Evolutionary conservation across 2,329 filamentous ascomycete species (phyloP).

Genomic region (Colletotrichum sp.): DNA sequence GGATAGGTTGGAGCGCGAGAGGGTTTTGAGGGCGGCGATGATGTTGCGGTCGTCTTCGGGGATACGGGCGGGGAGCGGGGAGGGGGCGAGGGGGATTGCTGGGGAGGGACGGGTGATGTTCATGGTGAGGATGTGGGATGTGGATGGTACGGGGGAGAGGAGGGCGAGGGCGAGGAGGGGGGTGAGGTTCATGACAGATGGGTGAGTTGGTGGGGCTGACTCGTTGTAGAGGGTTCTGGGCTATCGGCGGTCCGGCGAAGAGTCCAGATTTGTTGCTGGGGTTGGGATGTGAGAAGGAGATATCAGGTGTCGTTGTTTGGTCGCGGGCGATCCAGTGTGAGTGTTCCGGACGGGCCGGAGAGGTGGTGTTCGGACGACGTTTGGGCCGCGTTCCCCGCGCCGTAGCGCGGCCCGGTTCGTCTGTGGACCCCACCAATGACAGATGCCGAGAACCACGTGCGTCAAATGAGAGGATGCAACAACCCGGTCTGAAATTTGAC

Average conservation of each 20-base stretch:
- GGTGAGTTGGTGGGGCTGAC: no score
- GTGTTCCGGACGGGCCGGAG: neutral
- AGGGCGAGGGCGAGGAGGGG: neutral
- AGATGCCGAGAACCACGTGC: neutral
- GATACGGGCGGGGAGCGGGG: no score
- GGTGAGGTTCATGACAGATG: neutral
- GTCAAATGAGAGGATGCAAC: neutral
- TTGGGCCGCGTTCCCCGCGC: neutral
- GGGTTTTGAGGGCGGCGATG: neutral
- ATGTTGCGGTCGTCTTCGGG: no score
- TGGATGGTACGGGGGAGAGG: neutral
- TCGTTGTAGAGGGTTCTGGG: neutral
- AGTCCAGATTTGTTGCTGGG: neutral
- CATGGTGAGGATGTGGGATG: neutral
- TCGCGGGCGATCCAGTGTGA: neutral
- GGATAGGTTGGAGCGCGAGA: conserved; percentile 34
- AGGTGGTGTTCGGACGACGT: neutral
- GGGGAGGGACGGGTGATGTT: conserved; percentile 38
- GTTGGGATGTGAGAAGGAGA: neutral
- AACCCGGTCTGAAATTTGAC: no score
- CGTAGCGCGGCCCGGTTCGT: neutral
- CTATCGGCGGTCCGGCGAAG: no score
- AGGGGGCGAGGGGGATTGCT: conserved; percentile 34
- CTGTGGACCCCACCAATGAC: neutral
- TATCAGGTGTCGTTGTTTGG: neutral